phyloP scores from a whole-genome alignment of 371 early-diverging fungal genomes.

The Syncephalis fuscata region DNA sequence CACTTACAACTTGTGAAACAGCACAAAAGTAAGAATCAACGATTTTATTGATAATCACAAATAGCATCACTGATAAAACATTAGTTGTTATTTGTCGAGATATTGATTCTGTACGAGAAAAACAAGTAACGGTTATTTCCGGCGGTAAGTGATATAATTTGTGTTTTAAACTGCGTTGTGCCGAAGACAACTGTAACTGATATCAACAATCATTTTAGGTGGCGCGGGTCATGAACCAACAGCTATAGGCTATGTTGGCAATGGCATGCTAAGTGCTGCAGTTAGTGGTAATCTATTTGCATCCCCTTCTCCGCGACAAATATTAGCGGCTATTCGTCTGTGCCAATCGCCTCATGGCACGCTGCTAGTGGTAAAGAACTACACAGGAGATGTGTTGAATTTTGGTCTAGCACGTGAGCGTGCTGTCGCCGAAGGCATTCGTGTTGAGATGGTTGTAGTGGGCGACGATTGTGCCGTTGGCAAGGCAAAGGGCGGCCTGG shows the following conservation, averaged over 20 bases:
- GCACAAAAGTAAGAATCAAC: too few relatives aligned
- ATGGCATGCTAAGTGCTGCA: slow-evolving; percentile 51
- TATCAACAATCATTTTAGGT: not conserved
- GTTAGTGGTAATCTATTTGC: slow-evolving; percentile 77
- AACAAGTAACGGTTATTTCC: slow-evolving; percentile 60
- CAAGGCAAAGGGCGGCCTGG: slow-evolving; percentile 31
- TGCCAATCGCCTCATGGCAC: slow-evolving; percentile 46
- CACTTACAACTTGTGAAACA: too few relatives aligned
- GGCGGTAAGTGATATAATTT: slow-evolving; percentile 28
- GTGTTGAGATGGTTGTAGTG: slow-evolving; percentile 53
- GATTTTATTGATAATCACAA: not conserved
- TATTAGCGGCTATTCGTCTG: slow-evolving; percentile 44
- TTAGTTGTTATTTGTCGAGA: slow-evolving; percentile 32
- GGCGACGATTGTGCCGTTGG: slow-evolving; percentile 65
- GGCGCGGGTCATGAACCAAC: slow-evolving; percentile 78
- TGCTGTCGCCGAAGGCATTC: slow-evolving; percentile 45
- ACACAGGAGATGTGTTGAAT: slow-evolving; percentile 65
- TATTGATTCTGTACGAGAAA: slow-evolving; percentile 23
- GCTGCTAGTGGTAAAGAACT: slow-evolving; percentile 65
- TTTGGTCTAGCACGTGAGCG: slow-evolving; percentile 70
- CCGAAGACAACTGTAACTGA: not conserved
- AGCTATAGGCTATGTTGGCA: slow-evolving; percentile 58
- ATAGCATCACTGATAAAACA: slow-evolving; percentile 1
- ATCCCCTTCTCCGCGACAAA: slow-evolving; percentile 57
- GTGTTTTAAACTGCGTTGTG: not conserved